Evolutionary conservation across 2,329 filamentous ascomycete species (phyloP), one percentile per base, ranked within the genome.

Genomic region (Xylariaceae sp.): DNA sequence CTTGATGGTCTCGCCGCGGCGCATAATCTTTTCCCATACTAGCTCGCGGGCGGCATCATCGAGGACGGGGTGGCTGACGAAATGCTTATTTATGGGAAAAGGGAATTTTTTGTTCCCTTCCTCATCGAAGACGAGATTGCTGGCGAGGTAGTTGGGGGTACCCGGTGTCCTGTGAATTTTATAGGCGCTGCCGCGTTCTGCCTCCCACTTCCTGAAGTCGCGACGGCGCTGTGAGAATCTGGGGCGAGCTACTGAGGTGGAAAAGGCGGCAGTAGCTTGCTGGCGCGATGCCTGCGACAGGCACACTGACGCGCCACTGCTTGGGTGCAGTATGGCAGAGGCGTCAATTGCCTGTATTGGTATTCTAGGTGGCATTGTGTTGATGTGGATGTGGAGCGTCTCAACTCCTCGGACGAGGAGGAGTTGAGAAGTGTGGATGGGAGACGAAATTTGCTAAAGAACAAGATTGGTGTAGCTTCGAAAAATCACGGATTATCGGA

Each of bases 31-130:
- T 5, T 76, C 64, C 75, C 89, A 94, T 49, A 97, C 88, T 58
- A 86, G 76, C 62, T 92, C 85, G 53, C 88, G 79, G 44, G 92
- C 75, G 16, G 77, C 73, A 61, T 95, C 88, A 56, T 86, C 86
- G 58, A 97, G 76, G 18, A 96, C 88, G 4, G 79, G 74, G 68
- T 89, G 79, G 63, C 86, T 90, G 57, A 77, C 72, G 71, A 93
- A 97, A 19, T 79, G 67, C 5, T 73, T 74, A 69, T 96, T 96
- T 45, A 82, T 67, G 0, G 90, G 90, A 59, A 94, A 96, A 0
- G 89, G 90, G 54, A 28, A 41, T 11, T 48, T 10, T 5, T n/a
- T 19, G 45, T 39, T 34, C 50, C 50, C 53, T 48, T 45, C 42
- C 33, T 50, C 31, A 42, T 16, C 38, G 51, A 43, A 33, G 40